Conservation (phyloP, 306 rosid genomes). For the Vigna trinervia region DNA sequence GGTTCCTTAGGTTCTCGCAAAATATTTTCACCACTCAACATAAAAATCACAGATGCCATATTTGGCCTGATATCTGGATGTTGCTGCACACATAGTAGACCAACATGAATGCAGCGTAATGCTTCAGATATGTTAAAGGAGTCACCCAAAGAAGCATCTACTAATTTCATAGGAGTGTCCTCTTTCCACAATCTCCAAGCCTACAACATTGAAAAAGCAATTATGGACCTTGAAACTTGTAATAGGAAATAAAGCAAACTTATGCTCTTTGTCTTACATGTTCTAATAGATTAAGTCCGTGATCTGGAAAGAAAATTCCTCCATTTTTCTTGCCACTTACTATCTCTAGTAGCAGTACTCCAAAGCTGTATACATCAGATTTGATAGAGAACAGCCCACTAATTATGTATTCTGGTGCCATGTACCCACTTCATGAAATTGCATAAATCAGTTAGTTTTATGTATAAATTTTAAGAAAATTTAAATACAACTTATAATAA, state of each 20-base stretch:
- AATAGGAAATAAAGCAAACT: neutral
- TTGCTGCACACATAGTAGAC: slow-evolving; percentile 61
- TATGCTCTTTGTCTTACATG: slow-evolving; percentile 25
- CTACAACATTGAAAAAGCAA: slow-evolving; percentile 25
- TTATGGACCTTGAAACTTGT: neutral
- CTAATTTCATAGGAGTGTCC: slow-evolving; percentile 7
- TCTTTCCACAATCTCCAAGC: slow-evolving; percentile 50
- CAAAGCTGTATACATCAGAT: slow-evolving; percentile 46
- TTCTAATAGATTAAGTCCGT: slow-evolving; percentile 38
- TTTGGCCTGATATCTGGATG: slow-evolving; percentile 58
- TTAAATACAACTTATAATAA: neutral
- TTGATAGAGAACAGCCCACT: slow-evolving; percentile 37
- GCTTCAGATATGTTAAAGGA: slow-evolving; percentile 5
- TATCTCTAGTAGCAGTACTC: slow-evolving; percentile 40
- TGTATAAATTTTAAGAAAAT: neutral
- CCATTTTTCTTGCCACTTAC: slow-evolving; percentile 43
- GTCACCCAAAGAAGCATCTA: slow-evolving; percentile 44
- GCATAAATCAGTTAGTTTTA: neutral
- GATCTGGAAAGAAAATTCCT: neutral
- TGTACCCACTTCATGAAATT: slow-evolving; percentile 38
- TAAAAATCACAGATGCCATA: slow-evolving; percentile 56
- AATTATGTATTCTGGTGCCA: slow-evolving; percentile 42
- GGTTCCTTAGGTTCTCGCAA: slow-evolving; percentile 61
- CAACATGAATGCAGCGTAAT: slow-evolving; percentile 56
- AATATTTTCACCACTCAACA: slow-evolving; percentile 52